These are phyloP conservation scores for Eucommia ulmoides DNA, from an alignment of 257 asterid genomes.

Conservation along the genomic window DNA sequence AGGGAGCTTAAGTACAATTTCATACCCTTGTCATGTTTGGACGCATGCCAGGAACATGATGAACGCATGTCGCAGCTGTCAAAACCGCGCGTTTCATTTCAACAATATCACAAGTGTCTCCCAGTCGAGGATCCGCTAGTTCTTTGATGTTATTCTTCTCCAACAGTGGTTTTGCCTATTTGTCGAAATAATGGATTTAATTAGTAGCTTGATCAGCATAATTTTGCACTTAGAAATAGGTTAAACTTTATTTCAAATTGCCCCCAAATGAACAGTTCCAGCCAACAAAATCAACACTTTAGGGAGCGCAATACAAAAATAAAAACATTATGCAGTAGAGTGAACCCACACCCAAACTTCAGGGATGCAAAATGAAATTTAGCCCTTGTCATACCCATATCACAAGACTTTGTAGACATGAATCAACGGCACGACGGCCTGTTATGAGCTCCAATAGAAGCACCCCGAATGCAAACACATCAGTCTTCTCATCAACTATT, in stretches of 20 bases:
- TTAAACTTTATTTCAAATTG: too few relatives aligned
- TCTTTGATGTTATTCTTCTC: conserved; percentile 53
- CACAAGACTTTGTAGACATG: conserved; percentile 75
- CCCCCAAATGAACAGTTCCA: background rate
- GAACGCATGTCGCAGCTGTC: conserved; percentile 69
- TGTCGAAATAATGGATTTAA: too few relatives aligned
- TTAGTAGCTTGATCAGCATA: background rate
- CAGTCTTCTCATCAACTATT: conserved; percentile 77
- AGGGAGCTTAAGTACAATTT: background rate
- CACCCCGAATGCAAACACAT: conserved; percentile 91
- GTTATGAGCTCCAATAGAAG: conserved; percentile 81
- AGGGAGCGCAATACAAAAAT: background rate
- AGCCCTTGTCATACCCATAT: too few relatives aligned
- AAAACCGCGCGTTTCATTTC: conserved; percentile 74
- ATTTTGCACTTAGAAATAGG: background rate
- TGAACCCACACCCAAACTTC: too few relatives aligned
- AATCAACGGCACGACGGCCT: conserved; percentile 87
- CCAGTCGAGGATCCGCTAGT: conserved; percentile 70
- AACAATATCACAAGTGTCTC: conserved; percentile 28
- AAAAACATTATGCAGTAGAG: too few relatives aligned
- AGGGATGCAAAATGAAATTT: too few relatives aligned
- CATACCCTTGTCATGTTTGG: conserved; percentile 79
- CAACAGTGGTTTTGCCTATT: conserved; percentile 80
- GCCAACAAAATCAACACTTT: background rate
- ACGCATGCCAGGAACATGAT: conserved; percentile 70